phyloP scores from a whole-genome alignment of 139 green algal genomes.

The Micromonas commoda region DNA sequence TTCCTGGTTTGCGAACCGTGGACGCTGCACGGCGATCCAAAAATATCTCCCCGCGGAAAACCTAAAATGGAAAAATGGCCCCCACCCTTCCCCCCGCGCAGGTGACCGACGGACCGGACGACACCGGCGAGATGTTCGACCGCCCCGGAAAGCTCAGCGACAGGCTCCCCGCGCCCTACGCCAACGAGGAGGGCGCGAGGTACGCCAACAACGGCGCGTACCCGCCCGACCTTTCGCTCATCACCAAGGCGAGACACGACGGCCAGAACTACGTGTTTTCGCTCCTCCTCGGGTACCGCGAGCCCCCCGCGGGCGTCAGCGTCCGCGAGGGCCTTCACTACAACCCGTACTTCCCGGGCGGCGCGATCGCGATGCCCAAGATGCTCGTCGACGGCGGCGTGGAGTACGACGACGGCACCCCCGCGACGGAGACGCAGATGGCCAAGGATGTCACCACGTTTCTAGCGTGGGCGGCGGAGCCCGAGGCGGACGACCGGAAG shows the following conservation, averaged over 20 bases:
- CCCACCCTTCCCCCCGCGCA: conserved; percentile 24
- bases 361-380: conserved; percentile 98
- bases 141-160: conserved; percentile 83
- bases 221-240: conserved; percentile 92
- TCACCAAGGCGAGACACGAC: conserved; percentile 92
- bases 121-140: conserved; percentile 95
- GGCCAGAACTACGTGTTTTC: conserved; percentile 97
- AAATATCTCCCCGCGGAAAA: no score
- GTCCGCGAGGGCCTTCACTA: conserved; percentile 89
- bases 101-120: conserved; percentile 88
- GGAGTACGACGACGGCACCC: conserved; percentile 97
- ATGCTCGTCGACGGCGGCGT: conserved; percentile 94
- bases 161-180: conserved; percentile 80
- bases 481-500: conserved; percentile 90
- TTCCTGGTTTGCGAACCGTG: no score
- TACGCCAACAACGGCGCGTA: conserved; percentile 98
- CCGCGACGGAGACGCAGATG: conserved; percentile 74
- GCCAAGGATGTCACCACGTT: conserved; percentile 84
- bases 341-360: conserved; percentile 99
- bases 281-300: conserved; percentile 93
- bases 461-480: conserved; percentile 85
- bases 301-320: conserved; percentile 84
- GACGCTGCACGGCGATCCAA: no score
- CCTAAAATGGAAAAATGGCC: background rate
- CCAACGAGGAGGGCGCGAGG: conserved; percentile 80